A percentile compares a stretch with the other conserved stretches of the same genome.
These are phyloP conservation scores for Fusarium mundagurra DNA, from an alignment of 2,329 filamentous ascomycete species.

Conservation along the genomic window DNA sequence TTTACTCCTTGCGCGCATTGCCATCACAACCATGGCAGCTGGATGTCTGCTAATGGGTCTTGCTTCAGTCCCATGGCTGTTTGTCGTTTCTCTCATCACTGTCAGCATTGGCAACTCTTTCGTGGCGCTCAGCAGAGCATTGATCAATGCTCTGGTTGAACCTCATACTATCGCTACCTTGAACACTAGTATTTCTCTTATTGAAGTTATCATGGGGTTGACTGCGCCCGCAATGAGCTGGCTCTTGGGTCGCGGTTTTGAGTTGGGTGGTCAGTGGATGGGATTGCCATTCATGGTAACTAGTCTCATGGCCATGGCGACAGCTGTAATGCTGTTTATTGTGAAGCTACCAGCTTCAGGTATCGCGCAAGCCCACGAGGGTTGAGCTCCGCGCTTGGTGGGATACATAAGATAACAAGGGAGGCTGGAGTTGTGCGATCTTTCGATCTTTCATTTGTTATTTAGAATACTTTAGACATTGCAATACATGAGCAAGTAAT, in stretches of 20 bases:
- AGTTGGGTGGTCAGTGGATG: constrained; percentile 57
- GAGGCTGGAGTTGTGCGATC: neutral
- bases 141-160: constrained; percentile 64
- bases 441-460: neutral
- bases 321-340: constrained; percentile 44
- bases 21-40: constrained; percentile 44
- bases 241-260: constrained; percentile 57
- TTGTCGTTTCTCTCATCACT: constrained; percentile 55
- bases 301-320: constrained; percentile 45
- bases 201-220: constrained; percentile 60
- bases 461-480: neutral
- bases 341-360: constrained; percentile 42
- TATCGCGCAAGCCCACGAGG: constrained; percentile 29
- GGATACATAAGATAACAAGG: neutral
- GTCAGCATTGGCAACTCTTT: constrained; percentile 58
- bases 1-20: constrained; percentile 51
- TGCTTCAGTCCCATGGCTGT: constrained; percentile 48
- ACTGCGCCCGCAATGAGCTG: constrained; percentile 58
- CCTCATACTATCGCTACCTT: constrained; percentile 63
- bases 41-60: constrained; percentile 52
- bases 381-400: neutral
- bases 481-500: neutral
- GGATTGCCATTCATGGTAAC: constrained; percentile 60
- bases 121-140: constrained; percentile 54
- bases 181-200: constrained; percentile 61